Evolutionary conservation across 768 basidiomycete species (phyloP).

Genomic region (Suillus discolor): DNA sequence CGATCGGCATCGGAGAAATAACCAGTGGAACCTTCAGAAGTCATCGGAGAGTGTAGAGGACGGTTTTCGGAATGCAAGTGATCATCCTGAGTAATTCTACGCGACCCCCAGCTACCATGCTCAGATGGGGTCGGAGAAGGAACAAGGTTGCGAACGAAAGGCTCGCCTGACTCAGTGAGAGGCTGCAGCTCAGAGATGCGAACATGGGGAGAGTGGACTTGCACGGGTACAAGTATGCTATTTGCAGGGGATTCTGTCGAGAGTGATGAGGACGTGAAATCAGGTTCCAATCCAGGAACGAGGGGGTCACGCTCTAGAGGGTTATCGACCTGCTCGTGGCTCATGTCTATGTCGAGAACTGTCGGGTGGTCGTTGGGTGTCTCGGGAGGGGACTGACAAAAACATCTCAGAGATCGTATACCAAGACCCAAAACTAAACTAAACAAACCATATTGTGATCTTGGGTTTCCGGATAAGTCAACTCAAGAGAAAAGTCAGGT

Average conservation of each 20-base stretch:
- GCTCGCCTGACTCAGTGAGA: background rate
- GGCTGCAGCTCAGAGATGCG: background rate
- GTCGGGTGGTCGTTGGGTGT: background rate
- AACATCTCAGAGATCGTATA: background rate
- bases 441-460: background rate
- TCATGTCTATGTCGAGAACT: background rate
- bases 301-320: background rate
- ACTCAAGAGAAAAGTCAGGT: background rate
- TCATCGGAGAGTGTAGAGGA: background rate
- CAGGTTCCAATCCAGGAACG: background rate
- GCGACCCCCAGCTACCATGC: slow-evolving; percentile 20
- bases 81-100: background rate
- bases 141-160: background rate
- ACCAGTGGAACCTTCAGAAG: background rate
- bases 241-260: background rate
- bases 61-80: background rate
- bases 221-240: background rate
- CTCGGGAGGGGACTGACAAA: background rate
- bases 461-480: background rate
- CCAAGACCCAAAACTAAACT: background rate
- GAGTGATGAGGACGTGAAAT: background rate
- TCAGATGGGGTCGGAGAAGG: slow-evolving; percentile 33
- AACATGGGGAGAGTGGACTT: background rate
- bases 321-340: background rate
- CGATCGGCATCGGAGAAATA: background rate